These are phyloP conservation scores for Fusarium nematophilum DNA, from an alignment of 2,329 filamentous ascomycete species.

Conservation along the genomic window DNA sequence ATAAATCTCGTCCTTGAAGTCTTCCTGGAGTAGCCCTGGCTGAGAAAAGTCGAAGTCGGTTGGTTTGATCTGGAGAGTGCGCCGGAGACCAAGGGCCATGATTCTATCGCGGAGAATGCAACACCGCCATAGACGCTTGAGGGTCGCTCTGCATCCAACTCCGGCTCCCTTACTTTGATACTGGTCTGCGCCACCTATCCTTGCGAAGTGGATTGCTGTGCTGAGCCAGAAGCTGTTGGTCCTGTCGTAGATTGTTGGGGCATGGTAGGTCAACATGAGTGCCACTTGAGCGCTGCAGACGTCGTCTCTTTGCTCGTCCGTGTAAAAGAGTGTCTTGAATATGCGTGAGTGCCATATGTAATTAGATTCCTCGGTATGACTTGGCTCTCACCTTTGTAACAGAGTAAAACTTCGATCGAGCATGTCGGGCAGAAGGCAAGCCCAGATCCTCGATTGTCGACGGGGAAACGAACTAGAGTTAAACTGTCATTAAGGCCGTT, in stretches of 20 bases:
- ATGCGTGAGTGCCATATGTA: not conserved
- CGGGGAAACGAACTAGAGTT: conserved; percentile 1
- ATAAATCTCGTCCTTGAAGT: conserved; percentile 58
- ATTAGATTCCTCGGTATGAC: not conserved
- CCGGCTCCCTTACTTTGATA: not conserved
- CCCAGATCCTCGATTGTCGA: not conserved
- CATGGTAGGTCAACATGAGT: conserved; percentile 6
- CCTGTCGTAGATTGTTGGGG: not conserved
- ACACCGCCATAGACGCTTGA: conserved; percentile 66
- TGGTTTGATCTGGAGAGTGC: conserved; percentile 59
- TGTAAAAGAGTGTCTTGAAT: conserved; percentile 2
- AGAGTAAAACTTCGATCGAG: conserved; percentile 1
- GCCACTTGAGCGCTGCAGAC: conserved; percentile 10
- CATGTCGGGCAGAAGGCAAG: not conserved
- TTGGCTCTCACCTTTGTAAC: conserved; percentile 5
- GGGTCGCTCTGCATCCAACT: conserved; percentile 26
- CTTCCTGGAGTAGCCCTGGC: conserved; percentile 51
- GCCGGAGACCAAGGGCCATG: conserved; percentile 59
- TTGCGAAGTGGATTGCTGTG: conserved; percentile 12
- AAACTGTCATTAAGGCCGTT: not conserved
- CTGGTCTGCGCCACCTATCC: not conserved
- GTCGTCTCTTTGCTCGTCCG: not conserved
- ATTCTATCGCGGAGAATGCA: conserved; percentile 63
- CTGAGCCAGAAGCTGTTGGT: conserved; percentile 14
- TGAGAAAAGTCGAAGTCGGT: conserved; percentile 52